Percentiles rank a stretch among this genome's conserved stretches.
Evolutionary conservation across 1,139 yeast genomes (phyloP).

Genomic region (Diutina neorugosa): DNA sequence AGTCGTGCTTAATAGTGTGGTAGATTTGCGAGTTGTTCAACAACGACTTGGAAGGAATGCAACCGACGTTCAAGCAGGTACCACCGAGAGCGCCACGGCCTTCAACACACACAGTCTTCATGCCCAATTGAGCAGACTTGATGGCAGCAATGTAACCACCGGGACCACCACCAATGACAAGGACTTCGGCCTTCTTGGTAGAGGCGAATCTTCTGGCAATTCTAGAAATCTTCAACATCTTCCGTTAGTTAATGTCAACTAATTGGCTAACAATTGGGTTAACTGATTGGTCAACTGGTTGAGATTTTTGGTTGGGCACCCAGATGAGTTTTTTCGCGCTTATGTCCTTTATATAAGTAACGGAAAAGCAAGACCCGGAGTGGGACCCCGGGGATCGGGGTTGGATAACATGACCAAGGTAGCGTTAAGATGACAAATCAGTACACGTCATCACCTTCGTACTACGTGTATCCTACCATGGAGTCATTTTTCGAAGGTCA

Average conservation of each 20-base stretch:
- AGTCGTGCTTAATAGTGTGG: constrained; percentile 81
- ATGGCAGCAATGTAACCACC: constrained; percentile 99
- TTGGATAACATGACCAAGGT: not conserved
- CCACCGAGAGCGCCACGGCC: constrained; percentile 96
- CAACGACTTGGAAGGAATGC: constrained; percentile 95
- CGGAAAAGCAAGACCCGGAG: not conserved
- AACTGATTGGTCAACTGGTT: not conserved
- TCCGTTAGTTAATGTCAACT: not conserved
- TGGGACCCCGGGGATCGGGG: not conserved
- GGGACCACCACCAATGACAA: constrained; percentile 98
- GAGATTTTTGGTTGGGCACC: not conserved
- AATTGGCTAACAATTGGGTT: not conserved
- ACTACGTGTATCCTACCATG: not conserved
- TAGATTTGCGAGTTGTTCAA: constrained; percentile 88
- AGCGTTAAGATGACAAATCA: not conserved
- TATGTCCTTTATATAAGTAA: not conserved
- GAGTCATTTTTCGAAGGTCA: not conserved
- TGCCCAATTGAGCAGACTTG: constrained; percentile 80
- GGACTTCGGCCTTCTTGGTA: constrained; percentile 40
- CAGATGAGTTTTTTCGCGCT: not conserved
- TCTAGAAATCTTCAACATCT: not conserved
- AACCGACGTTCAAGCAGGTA: constrained; percentile 95
- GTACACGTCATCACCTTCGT: not conserved
- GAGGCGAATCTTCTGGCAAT: not conserved
- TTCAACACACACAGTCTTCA: constrained; percentile 89